phyloP scores from a whole-genome alignment of 768 basidiomycete genomes.

The Auriculariales sp. region DNA sequence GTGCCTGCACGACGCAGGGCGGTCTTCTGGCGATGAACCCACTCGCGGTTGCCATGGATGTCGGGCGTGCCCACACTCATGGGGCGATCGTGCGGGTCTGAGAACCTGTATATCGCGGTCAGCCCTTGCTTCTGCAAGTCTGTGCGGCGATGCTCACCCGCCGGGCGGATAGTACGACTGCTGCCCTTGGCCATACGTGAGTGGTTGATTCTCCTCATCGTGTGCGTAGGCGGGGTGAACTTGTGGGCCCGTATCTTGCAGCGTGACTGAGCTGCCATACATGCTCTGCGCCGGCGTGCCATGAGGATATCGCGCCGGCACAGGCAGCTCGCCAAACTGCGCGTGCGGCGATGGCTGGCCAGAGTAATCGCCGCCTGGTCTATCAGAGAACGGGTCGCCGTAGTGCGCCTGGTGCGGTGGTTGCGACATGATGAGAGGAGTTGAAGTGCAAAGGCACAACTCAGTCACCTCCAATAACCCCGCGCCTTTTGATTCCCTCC shows the following conservation, averaged over 20 bases:
- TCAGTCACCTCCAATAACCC: no score
- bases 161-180: constrained; percentile 56
- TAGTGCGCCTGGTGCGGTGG: constrained; percentile 11
- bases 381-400: constrained; percentile 63
- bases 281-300: constrained; percentile 13
- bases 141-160: constrained; percentile 31
- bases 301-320: constrained; percentile 30
- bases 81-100: constrained; percentile 39
- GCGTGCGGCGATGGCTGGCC: constrained; percentile 37
- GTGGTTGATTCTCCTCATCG: constrained; percentile 59
- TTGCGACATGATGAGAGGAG: neutral
- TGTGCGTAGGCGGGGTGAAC: constrained; percentile 50
- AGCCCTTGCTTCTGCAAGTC: constrained; percentile 36
- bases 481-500: no score
- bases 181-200: constrained; percentile 42
- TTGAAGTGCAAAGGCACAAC: no score
- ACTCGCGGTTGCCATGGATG: constrained; percentile 23
- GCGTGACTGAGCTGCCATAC: constrained; percentile 31
- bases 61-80: constrained; percentile 21
- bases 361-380: constrained; percentile 46
- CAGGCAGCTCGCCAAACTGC: constrained; percentile 12
- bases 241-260: constrained; percentile 30
- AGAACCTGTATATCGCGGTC: no score
- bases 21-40: constrained; percentile 50
- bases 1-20: constrained; percentile 87